phyloP scores from a whole-genome alignment of 1,139 yeast species.

The Scheffersomyces illinoinensis region DNA sequence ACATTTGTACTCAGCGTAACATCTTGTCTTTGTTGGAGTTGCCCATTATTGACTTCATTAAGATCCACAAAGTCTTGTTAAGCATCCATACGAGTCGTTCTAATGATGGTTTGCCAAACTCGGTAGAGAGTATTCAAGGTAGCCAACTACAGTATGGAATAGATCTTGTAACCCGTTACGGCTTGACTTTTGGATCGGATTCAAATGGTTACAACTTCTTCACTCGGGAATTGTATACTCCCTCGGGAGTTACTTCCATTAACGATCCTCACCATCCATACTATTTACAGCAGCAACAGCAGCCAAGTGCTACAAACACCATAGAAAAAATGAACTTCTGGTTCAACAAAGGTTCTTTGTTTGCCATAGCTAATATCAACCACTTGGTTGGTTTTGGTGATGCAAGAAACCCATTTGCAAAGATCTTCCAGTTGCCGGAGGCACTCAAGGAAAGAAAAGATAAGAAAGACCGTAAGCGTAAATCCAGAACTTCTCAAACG shows the following conservation, averaged over 20 bases:
- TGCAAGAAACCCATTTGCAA: constrained; percentile 71
- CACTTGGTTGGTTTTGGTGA: constrained; percentile 79
- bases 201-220: constrained; percentile 68
- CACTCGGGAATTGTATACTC: constrained; percentile 47
- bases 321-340: constrained; percentile 67
- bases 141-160: constrained; percentile 54
- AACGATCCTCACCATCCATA: constrained; percentile 35
- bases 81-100: constrained; percentile 37
- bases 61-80: constrained; percentile 60
- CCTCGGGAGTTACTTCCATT: constrained; percentile 29
- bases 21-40: constrained; percentile 57
- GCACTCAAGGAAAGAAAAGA: constrained; percentile 71
- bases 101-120: constrained; percentile 11
- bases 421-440: constrained; percentile 67
- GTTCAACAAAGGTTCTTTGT: constrained; percentile 72
- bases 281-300: constrained; percentile 25
- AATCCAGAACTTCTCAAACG: constrained; percentile 33
- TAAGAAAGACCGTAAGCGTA: constrained; percentile 65
- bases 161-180: constrained; percentile 65
- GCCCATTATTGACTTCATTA: constrained; percentile 65
- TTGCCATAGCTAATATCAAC: constrained; percentile 73
- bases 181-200: constrained; percentile 71
- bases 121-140: constrained; percentile 36
- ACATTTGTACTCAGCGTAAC: constrained; percentile 72
- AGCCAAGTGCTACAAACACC: constrained; percentile 30